These are phyloP conservation scores for Apiotrichum montevideense DNA, from an alignment of 1,284 basidiomycete species.

Conservation along the genomic window DNA sequence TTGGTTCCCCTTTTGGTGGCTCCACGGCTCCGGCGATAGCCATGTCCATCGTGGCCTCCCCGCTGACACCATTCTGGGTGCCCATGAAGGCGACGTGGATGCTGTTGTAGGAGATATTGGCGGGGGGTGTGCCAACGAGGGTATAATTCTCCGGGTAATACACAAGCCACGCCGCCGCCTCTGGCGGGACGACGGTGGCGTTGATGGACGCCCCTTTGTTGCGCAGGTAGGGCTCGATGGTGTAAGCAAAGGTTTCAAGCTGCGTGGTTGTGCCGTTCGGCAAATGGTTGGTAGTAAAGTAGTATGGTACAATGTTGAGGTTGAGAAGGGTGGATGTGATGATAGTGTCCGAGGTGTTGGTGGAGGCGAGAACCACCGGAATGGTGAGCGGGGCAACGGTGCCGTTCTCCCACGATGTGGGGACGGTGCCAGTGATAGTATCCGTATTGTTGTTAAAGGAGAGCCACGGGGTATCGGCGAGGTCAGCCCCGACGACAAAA, in stretches of 20 bases:
- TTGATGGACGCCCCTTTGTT: conserved; percentile 27
- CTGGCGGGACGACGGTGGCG: conserved; percentile 34
- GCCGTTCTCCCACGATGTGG: conserved; percentile 46
- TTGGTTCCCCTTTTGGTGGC: conserved; percentile 14
- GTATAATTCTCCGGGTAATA: conserved; percentile 41
- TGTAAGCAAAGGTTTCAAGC: conserved; percentile 30
- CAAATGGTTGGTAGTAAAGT: conserved; percentile 46
- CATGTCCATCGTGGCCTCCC: conserved; percentile 28
- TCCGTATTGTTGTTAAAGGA: conserved; percentile 40
- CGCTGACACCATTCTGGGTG: conserved; percentile 16
- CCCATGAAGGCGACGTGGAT: conserved; percentile 38
- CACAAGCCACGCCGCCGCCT: conserved; percentile 45
- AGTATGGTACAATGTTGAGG: conserved; percentile 46
- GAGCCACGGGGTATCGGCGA: conserved; percentile 44
- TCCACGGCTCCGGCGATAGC: conserved; percentile 26
- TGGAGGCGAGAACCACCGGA: conserved; percentile 39
- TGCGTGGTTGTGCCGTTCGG: conserved; percentile 42
- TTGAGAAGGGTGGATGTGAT: conserved; percentile 35
- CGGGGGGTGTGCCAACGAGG: conserved; percentile 38
- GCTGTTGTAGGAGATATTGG: conserved; percentile 26
- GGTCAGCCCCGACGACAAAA: conserved; percentile 32
- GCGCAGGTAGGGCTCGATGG: conserved; percentile 32
- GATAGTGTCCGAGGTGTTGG: conserved; percentile 32
- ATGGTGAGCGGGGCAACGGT: conserved; percentile 39
- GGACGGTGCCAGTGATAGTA: conserved; percentile 42